These are phyloP conservation scores for Gaertneriomyces semiglobifer DNA, from an alignment of 192 early-diverging fungal genomes.

Conservation along the genomic window DNA sequence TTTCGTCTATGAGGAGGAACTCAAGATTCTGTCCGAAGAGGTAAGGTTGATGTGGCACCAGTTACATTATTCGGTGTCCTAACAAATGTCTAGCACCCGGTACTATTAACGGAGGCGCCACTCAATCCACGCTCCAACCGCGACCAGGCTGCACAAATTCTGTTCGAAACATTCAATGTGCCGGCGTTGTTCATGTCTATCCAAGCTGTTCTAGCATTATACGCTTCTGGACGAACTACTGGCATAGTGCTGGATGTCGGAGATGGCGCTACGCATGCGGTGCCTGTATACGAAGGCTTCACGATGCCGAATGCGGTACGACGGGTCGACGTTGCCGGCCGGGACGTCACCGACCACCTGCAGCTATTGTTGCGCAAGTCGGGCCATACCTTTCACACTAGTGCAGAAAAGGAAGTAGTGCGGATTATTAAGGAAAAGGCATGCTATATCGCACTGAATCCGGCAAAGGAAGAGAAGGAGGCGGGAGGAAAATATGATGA, in stretches of 20 bases:
- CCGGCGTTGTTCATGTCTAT: conserved; percentile 95
- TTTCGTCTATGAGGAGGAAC: conserved; percentile 94
- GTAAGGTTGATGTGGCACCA: conserved; percentile 38
- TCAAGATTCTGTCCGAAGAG: conserved; percentile 93
- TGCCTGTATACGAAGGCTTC: conserved; percentile 96
- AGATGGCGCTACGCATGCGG: conserved; percentile 91
- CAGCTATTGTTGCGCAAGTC: conserved; percentile 89
- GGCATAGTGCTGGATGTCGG: conserved; percentile 95
- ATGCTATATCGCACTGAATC: conserved; percentile 88
- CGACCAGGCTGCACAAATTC: conserved; percentile 91
- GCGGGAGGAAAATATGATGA: conserved; percentile 67
- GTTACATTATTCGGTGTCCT: neutral
- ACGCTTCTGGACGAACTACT: conserved; percentile 95
- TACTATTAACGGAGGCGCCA: conserved; percentile 95
- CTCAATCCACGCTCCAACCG: conserved; percentile 90
- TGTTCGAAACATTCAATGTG: conserved; percentile 99
- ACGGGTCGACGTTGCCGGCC: conserved; percentile 89
- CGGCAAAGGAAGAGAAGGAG: conserved; percentile 93
- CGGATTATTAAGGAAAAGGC: conserved; percentile 94
- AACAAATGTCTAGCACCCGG: conserved; percentile 72
- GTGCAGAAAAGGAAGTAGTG: conserved; percentile 94
- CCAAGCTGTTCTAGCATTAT: conserved; percentile 95
- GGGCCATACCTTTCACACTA: conserved; percentile 82
- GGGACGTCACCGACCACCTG: conserved; percentile 89
- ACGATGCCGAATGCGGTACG: conserved; percentile 91